Conservation (phyloP, 352 stramenopile genomes). For the Pseudoperonospora humuli region DNA sequence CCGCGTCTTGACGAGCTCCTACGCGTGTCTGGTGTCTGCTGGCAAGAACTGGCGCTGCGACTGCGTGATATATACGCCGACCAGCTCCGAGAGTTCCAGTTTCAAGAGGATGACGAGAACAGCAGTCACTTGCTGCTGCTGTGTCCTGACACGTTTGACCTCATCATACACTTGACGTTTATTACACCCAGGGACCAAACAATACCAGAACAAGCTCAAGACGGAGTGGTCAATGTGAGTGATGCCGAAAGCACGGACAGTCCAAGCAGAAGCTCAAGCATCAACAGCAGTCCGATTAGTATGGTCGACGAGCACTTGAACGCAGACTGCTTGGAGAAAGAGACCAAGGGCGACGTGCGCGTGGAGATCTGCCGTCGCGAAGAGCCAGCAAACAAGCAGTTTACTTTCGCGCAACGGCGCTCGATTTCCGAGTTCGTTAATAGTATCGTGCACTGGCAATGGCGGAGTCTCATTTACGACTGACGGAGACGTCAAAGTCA, state of each 20-base stretch:
- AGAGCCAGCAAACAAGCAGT: slow-evolving; percentile 66
- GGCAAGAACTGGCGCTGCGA: slow-evolving; percentile 68
- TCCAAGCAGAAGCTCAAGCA: slow-evolving; percentile 16
- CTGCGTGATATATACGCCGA: slow-evolving; percentile 73
- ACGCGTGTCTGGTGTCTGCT: slow-evolving; percentile 55
- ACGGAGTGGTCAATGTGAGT: slow-evolving; percentile 7
- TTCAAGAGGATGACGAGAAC: slow-evolving; percentile 57
- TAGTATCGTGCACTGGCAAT: slow-evolving; percentile 84
- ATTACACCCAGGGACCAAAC: slow-evolving; percentile 29
- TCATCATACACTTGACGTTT: slow-evolving; percentile 84
- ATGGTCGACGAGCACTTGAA: slow-evolving; percentile 14
- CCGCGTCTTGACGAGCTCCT: slow-evolving; percentile 63
- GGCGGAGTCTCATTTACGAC: slow-evolving; percentile 80
- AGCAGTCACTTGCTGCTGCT: slow-evolving; percentile 74
- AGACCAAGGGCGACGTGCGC: slow-evolving; percentile 18
- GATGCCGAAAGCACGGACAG: slow-evolving; percentile 15
- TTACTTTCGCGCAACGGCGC: slow-evolving; percentile 73
- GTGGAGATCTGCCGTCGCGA: slow-evolving; percentile 85
- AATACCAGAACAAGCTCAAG: slow-evolving; percentile 1
- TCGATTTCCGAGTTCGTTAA: slow-evolving; percentile 85
- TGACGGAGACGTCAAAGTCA: slow-evolving; percentile 28
- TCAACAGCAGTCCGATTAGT: slow-evolving; percentile 12
- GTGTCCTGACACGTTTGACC: slow-evolving; percentile 72
- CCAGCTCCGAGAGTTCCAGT: slow-evolving; percentile 81
- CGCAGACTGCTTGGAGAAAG: slow-evolving; percentile 29